Percentiles rank a stretch among this genome's conserved stretches.
phyloP scores from a whole-genome alignment of 805 yeast genomes.

The Blastobotrys terrestris region DNA sequence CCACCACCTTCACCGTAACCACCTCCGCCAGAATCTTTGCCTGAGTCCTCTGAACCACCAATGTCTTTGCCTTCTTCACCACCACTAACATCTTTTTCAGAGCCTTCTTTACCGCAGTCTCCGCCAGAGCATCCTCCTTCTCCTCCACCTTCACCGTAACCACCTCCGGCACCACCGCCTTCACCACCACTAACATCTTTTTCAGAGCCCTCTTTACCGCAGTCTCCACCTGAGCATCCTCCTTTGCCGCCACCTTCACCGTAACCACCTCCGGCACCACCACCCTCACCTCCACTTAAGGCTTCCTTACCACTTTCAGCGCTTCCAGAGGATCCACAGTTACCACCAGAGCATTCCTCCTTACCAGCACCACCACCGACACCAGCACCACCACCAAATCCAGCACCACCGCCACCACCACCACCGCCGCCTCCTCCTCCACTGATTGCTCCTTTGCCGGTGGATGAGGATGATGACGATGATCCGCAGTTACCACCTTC shows the following conservation, averaged over 20 bases:
- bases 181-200: not conserved
- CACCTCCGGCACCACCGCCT: not conserved
- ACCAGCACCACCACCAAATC: not conserved
- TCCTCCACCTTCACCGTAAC: constrained; percentile 9
- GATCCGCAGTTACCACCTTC: not conserved
- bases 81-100: constrained; percentile 7
- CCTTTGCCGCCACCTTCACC: constrained; percentile 7
- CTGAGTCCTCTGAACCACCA: not conserved
- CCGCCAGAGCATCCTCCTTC: not conserved
- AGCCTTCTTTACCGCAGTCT: too few species aligned
- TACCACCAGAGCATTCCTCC: constrained; percentile 20
- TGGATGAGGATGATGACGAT: not conserved
- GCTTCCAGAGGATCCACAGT: too few species aligned
- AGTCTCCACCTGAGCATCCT: not conserved
- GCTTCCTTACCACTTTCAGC: too few species aligned
- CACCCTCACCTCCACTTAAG: too few species aligned
- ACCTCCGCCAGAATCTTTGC: too few species aligned
- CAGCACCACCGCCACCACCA: not conserved
- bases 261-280: too few species aligned
- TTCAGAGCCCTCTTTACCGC: not conserved
- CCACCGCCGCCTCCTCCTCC: constrained; percentile 4
- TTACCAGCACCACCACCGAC: constrained; percentile 1
- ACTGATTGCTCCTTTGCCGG: not conserved
- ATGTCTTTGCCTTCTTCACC: not conserved
- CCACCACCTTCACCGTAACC: constrained; percentile 16